Evolutionary conservation across 2,329 filamentous ascomycete species (phyloP), one percentile per base, ranked within the genome.

Genomic region (Paracorniculantispora psalliotae): DNA sequence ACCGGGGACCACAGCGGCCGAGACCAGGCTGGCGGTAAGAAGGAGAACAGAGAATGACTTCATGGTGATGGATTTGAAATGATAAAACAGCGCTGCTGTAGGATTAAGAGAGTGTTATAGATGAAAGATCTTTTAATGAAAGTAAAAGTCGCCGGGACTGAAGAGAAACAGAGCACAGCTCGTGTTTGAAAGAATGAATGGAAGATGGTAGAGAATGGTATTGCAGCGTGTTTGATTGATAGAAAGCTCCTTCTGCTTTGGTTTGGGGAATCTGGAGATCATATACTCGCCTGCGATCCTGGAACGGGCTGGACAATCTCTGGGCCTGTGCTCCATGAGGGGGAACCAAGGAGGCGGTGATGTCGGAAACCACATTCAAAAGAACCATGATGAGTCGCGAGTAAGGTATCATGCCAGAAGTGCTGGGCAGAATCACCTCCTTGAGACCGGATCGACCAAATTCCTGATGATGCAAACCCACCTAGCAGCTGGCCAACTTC

Each of bases 81-180:
- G 6, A 26, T 39, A 44, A 41, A 51, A 26, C 49, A 59, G 49
- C 53, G 26, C 53, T 58, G 25, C 49, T 57, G 43, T 47, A n/a
- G 23, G 46, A 48, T 59, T 49, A 55, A 55, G 54, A 21, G 57
- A 59, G 41, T 46, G 57, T 53, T 39, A 30, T 53, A 28, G 48
- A 46, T 12, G 41, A n/a, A 44, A 28, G 19, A 26, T 35, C 33
- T 17, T 59, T 46, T 57, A 52, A 57, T 47, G 51, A 61, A 59
- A 58, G 57, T 50, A 43, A 57, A 44, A 46, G 44, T 57, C 39
- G 28, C 56, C 37, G 47, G 52, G 57, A 63, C 57, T 47, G 46
- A 62, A 64, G 50, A 53, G 30, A 63, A 66, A 69, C 57, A 69
- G 68, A 71, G 68, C 67, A 63, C 68, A 71, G 68, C 68, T 68